phyloP scores from a whole-genome alignment of 306 rosid genomes.

The Senna siamea region DNA sequence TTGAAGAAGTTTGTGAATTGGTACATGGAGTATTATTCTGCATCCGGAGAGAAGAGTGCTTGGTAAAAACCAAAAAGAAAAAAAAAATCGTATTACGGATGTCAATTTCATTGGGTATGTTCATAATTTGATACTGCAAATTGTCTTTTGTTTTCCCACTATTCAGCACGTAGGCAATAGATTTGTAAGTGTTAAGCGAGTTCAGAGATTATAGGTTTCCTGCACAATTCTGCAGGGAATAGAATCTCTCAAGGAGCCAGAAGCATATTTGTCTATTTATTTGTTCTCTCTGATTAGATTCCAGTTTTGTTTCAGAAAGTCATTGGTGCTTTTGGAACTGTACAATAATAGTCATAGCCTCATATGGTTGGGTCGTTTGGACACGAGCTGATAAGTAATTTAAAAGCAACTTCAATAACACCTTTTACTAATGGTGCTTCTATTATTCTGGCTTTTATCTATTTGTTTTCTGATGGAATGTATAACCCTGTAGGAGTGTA shows the following conservation, averaged over 20 bases:
- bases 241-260: neutral
- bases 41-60: slow-evolving; percentile 21
- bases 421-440: neutral
- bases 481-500: neutral
- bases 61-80: neutral
- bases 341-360: slow-evolving; percentile 10
- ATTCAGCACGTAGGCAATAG: neutral
- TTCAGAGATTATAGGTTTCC: slow-evolving; percentile 15
- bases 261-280: neutral
- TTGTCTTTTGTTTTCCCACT: neutral
- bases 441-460: neutral
- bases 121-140: slow-evolving; percentile 13
- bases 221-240: slow-evolving; percentile 33
- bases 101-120: neutral
- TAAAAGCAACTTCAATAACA: slow-evolving; percentile 5
- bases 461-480: neutral
- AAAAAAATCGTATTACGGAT: neutral
- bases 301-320: neutral
- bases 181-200: neutral
- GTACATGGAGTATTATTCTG: slow-evolving; percentile 42
- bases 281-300: neutral
- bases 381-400: slow-evolving; percentile 13
- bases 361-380: neutral
- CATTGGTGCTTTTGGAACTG: slow-evolving; percentile 25
- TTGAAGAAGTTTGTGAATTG: slow-evolving; percentile 51